phyloP scores from a whole-genome alignment of 768 basidiomycete species.

The Suillus placidus region DNA sequence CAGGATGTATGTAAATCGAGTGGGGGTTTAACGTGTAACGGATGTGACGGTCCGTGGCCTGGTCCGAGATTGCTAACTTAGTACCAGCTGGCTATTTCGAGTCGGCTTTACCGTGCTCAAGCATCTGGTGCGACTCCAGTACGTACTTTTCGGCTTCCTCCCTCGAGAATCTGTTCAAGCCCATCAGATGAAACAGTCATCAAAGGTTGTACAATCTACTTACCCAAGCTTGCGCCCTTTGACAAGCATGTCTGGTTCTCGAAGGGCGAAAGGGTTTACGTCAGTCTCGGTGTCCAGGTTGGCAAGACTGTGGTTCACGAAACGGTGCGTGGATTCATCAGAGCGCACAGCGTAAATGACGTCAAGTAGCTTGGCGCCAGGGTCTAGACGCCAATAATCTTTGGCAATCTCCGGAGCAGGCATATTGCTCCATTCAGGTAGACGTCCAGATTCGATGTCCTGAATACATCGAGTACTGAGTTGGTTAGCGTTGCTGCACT shows the following conservation, averaged over 20 bases:
- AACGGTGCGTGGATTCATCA: slow-evolving; percentile 91
- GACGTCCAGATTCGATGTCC: slow-evolving; percentile 78
- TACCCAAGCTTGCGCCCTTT: slow-evolving; percentile 80
- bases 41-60: slow-evolving; percentile 5
- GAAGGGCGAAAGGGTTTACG: slow-evolving; percentile 87
- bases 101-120: slow-evolving; percentile 33
- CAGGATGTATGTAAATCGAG: background rate
- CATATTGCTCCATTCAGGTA: slow-evolving; percentile 79
- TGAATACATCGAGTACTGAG: slow-evolving; percentile 76
- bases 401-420: slow-evolving; percentile 89
- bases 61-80: background rate
- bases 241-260: slow-evolving; percentile 83
- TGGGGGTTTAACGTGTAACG: slow-evolving; percentile 9
- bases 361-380: slow-evolving; percentile 79
- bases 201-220: slow-evolving; percentile 31
- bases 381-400: slow-evolving; percentile 87
- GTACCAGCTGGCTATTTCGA: slow-evolving; percentile 26
- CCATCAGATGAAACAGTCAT: slow-evolving; percentile 1
- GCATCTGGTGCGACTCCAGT: slow-evolving; percentile 57
- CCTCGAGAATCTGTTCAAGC: slow-evolving; percentile 58
- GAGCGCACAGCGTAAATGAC: slow-evolving; percentile 91
- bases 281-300: slow-evolving; percentile 78
- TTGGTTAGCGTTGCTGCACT: slow-evolving; percentile 17
- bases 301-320: slow-evolving; percentile 95
- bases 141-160: slow-evolving; percentile 68